Conservation (phyloP, 345 rosid species). For the Tarenaya hassleriana region DNA sequence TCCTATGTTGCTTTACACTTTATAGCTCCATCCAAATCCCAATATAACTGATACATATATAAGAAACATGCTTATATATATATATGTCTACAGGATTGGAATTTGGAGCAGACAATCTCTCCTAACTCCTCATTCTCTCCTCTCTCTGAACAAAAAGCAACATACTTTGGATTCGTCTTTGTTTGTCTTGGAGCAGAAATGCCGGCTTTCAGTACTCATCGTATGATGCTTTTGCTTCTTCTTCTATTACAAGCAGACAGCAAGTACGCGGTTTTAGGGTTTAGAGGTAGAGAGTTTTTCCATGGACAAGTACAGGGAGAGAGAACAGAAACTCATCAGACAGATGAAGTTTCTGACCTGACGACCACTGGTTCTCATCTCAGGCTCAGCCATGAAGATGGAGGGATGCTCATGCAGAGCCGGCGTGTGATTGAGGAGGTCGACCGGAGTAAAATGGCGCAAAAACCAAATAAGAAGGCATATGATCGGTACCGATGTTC, state of each 20-base stretch:
- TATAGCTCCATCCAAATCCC: slow-evolving; percentile 44
- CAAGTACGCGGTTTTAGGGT: slow-evolving; percentile 37
- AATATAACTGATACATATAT: slow-evolving; percentile 39
- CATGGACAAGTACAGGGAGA: slow-evolving; percentile 29
- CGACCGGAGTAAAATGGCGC: slow-evolving; percentile 28
- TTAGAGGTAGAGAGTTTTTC: slow-evolving; percentile 37
- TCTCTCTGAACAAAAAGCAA: slow-evolving; percentile 36
- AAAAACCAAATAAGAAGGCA: slow-evolving; percentile 30
- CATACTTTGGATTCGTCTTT: slow-evolving; percentile 36
- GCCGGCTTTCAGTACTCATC: slow-evolving; percentile 42
- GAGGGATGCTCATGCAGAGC: slow-evolving; percentile 19
- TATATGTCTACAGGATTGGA: slow-evolving; percentile 56
- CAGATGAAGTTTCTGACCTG: slow-evolving; percentile 32
- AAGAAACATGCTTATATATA: slow-evolving; percentile 43
- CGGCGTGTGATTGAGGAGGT: slow-evolving; percentile 37
- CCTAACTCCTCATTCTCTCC: slow-evolving; percentile 30
- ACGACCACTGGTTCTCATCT: slow-evolving; percentile 28
- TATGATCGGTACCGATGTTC: slow-evolving; percentile 51
- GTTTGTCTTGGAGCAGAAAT: slow-evolving; percentile 33
- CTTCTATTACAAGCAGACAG: slow-evolving; percentile 45
- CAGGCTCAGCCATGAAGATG: slow-evolving; percentile 27
- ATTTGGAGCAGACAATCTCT: slow-evolving; percentile 32
- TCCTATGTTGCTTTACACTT: slow-evolving; percentile 50
- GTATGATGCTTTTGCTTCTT: slow-evolving; percentile 42
- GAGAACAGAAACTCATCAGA: slow-evolving; percentile 28